Base-by-base conservation (phyloP, 1,284 basidiomycete species). In the Peniophora sp. region DNA sequence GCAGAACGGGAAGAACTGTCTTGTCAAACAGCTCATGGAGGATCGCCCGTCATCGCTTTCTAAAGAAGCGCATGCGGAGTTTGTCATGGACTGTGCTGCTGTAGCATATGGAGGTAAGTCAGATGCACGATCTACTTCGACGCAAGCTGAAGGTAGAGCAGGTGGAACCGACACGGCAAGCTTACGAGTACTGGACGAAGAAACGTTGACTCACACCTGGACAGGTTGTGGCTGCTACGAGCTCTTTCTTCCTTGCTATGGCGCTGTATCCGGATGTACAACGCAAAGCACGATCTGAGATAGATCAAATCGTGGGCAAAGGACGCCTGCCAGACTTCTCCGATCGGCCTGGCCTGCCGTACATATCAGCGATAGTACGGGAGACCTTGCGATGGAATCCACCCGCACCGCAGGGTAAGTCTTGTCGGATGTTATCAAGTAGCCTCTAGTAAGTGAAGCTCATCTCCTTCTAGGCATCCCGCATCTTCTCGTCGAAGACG, bases 351-450 rank as follows among this genome's bases (percentile, higher is more conserved):
- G 50, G 47, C 17, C 46, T 65, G 32, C 60, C 63, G 5, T 66
- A 63, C 49, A 52, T 66, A 24, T 51, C 59, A 19, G 63, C 65
- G 1, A 52, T 61, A 20, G 56, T 65, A 24, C 59, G 63, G 46
- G 66, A 68, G 53, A 50, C 58, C 0, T 47, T 65, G n/a, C 57
- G 65, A 8, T 67, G 65, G 62, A 52, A 63, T 32, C 60, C 66
- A 3, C 54, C 60, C 12, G 52, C 52, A 20, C 55, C 63, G n/a
- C 43, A 45, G 27, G 1, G 57, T 41, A 17, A 5, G 39, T 41
- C 12, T n/a, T 16, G 20, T 16, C 10, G 35, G 35, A 36, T n/a
- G 11, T 36, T 36, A 22, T 8, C 20, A 6, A 41, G 8, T 23
- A 12, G 20, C 38, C 19, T 34, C 27, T 12, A 5, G n/a, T 32